Base-by-base conservation (phyloP, 306 rosid species). In the Sphenostylis stenocarpa region DNA sequence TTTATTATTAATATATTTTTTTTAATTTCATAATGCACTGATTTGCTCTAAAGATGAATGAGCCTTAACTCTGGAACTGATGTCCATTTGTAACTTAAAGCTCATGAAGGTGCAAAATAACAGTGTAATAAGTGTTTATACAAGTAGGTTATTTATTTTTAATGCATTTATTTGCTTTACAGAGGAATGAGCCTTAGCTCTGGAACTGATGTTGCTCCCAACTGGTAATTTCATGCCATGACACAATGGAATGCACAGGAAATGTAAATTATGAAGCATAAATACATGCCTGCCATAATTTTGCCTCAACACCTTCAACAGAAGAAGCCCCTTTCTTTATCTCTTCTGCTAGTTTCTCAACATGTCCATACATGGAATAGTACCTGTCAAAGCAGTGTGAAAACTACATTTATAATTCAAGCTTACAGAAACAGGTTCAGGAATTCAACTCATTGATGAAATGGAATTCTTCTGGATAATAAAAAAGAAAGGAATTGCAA, bases 331-430 rank as follows among this genome's bases (percentile, higher is more conserved):
- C 98, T 66, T 90, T 92, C 87, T 82, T 90, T 38, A 94, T 91
- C 78, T 91, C 93, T 76, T 94, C 90, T 21, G 97, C 98, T 52
- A 91, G 89, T 84, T 85, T 91, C 88, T 90, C 94, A 21, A 94
- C 98, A 84, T 91, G 98, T 51, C 98, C 98, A 51, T 94, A 94
- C 96, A 90, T 91, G 68, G 98, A 94, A 78, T 94, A 94, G 87
- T 90, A 94, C 77, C 98, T 94, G 87, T 70, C 34, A 78, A 80
- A 80, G 66, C 73, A 79, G 56, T 4, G 15, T 15, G 24, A 64
- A 33, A 48, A 67, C 10, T n/a, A 49, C 4, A 65, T 5, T 20
- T 17, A 38, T 43, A 15, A 49, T 67, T 49, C 21, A 29, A 68
- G 31, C 62, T n/a, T 28, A 43, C 55, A 31, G 55, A 74, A 77